phyloP scores from a whole-genome alignment of 108 stramenopile species.

The Cyclotella choctawhatcheeana region DNA sequence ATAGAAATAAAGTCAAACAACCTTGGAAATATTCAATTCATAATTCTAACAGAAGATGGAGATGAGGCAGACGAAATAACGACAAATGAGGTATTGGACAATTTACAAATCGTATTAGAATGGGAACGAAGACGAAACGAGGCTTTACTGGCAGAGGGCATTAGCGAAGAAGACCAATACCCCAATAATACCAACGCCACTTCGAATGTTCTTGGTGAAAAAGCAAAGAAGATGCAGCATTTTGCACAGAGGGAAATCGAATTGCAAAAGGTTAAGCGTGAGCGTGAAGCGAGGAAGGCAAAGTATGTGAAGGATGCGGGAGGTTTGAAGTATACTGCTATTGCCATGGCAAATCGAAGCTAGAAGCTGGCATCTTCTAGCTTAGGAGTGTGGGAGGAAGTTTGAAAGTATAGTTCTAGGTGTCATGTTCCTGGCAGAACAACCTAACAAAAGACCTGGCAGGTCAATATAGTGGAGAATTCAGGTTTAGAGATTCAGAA shows the following conservation, averaged over 20 bases:
- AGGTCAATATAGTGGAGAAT: too few species aligned
- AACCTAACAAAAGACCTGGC: too few species aligned
- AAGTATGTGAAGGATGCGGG: constrained; percentile 72
- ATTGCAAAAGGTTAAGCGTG: constrained; percentile 65
- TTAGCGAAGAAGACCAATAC: constrained; percentile 28
- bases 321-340: constrained; percentile 83
- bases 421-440: too few species aligned
- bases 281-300: constrained; percentile 80
- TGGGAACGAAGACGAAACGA: constrained; percentile 74
- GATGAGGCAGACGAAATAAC: constrained; percentile 55
- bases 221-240: constrained; percentile 77
- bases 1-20: constrained; percentile 26
- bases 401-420: too few species aligned
- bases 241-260: constrained; percentile 87
- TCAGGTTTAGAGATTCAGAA: too few species aligned
- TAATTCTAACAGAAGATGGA: constrained; percentile 9
- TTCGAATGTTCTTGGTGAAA: constrained; percentile 30
- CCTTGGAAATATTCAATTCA: constrained; percentile 19
- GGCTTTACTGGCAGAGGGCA: constrained; percentile 26
- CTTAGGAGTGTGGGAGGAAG: too few species aligned
- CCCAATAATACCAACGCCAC: not conserved
- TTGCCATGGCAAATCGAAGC: constrained; percentile 81
- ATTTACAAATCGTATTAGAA: constrained; percentile 68
- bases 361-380: not conserved
- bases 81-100: constrained; percentile 42